Evolutionary conservation across 1,284 basidiomycete species (phyloP).

Genomic region (Hymenochaete sp.): DNA sequence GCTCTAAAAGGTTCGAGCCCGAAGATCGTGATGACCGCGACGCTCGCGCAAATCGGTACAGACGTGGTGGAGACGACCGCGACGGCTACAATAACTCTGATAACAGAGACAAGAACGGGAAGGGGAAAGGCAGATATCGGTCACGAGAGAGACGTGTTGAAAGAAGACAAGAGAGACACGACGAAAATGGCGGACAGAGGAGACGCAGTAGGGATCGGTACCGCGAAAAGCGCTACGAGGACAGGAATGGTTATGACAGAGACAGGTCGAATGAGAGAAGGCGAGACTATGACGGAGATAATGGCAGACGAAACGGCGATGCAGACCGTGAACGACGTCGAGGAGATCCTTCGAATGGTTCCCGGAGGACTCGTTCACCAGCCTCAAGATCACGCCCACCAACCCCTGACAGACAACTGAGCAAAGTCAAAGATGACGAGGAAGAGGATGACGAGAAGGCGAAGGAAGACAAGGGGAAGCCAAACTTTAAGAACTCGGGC

Average conservation of each 20-base stretch:
- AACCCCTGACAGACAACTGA: no score
- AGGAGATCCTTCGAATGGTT: constrained; percentile 22
- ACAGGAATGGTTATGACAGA: constrained; percentile 4
- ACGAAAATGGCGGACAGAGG: not conserved
- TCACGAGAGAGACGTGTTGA: no score
- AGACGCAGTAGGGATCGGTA: not conserved
- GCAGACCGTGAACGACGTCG: constrained; percentile 17
- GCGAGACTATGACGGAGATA: constrained; percentile 1
- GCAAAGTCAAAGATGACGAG: no score
- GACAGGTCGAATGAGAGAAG: constrained; percentile 16
- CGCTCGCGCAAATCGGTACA: no score
- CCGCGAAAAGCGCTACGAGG: not conserved
- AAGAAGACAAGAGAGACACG: not conserved
- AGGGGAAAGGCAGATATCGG: not conserved
- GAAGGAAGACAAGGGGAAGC: constrained; percentile 57
- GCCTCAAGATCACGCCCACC: constrained; percentile 28
- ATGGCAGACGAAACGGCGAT: constrained; percentile 9
- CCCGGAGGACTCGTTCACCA: constrained; percentile 29
- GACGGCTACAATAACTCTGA: not conserved
- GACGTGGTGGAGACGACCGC: not conserved
- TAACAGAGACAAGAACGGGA: not conserved
- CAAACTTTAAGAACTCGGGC: constrained; percentile 84
- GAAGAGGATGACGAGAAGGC: constrained; percentile 6
- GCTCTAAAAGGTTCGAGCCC: not conserved
- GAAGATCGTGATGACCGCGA: not conserved